phyloP scores from a whole-genome alignment of 352 stramenopile genomes.

The Phytopythium boreale region DNA sequence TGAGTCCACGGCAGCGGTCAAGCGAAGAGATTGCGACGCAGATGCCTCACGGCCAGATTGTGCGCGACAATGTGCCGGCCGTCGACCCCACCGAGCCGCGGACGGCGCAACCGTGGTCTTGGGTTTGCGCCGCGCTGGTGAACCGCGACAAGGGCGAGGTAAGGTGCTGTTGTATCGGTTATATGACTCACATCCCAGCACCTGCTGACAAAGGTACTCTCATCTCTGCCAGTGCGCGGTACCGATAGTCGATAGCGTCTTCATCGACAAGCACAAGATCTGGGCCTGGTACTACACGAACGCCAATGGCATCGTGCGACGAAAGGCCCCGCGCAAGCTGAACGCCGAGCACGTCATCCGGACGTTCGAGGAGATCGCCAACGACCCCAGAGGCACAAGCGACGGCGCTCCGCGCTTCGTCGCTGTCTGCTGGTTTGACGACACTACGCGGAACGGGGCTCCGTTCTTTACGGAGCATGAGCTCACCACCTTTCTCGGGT shows the following conservation, averaged over 20 bases:
- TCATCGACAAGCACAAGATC: constrained; percentile 75
- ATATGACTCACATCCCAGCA: neutral
- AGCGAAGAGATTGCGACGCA: neutral
- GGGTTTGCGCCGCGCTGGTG: constrained; percentile 64
- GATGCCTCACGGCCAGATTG: constrained; percentile 15
- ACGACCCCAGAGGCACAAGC: neutral
- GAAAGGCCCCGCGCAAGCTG: constrained; percentile 55
- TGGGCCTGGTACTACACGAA: constrained; percentile 75
- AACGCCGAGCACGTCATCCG: constrained; percentile 36
- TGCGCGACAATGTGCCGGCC: constrained; percentile 46
- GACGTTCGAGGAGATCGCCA: constrained; percentile 31
- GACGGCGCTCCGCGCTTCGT: constrained; percentile 22
- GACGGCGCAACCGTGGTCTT: constrained; percentile 55
- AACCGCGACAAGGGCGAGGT: constrained; percentile 56
- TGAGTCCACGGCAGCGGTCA: neutral
- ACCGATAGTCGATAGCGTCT: constrained; percentile 64
- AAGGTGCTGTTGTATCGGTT: neutral
- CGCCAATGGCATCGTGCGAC: constrained; percentile 46
- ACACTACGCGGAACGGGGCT: constrained; percentile 30
- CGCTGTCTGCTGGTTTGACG: constrained; percentile 68
- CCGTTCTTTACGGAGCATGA: constrained; percentile 53
- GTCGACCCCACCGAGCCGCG: constrained; percentile 54
- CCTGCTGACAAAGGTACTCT: neutral
- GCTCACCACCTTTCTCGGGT: constrained; percentile 41
- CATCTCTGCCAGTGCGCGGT: constrained; percentile 27